Conservation (phyloP, 139 green algal species). For the Bryopsis sp. region DNA sequence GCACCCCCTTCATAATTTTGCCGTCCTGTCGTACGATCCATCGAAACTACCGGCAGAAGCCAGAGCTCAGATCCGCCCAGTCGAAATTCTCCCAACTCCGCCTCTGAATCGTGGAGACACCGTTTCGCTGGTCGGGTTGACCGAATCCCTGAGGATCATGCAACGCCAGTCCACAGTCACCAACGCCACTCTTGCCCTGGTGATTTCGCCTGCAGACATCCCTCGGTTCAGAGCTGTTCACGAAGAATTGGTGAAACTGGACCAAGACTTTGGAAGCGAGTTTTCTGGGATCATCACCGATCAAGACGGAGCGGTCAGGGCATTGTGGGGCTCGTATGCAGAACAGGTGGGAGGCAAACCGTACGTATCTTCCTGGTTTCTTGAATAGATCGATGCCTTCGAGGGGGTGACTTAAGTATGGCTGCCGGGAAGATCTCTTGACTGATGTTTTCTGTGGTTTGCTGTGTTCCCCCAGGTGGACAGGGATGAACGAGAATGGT, state of each 20-base stretch:
- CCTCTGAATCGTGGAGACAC: constrained; percentile 39
- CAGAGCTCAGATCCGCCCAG: constrained; percentile 28
- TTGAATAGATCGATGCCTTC: too few species aligned
- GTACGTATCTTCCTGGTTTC: too few species aligned
- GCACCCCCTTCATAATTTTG: constrained; percentile 81
- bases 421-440: too few species aligned
- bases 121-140: constrained; percentile 60
- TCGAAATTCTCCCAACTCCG: constrained; percentile 20
- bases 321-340: constrained; percentile 70
- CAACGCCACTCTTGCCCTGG: constrained; percentile 47
- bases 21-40: constrained; percentile 60
- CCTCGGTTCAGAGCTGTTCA: constrained; percentile 74
- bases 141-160: constrained; percentile 58
- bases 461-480: too few species aligned
- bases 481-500: too few species aligned
- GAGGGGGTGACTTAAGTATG: too few species aligned
- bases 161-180: constrained; percentile 60
- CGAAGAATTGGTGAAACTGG: constrained; percentile 82
- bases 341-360: constrained; percentile 61
- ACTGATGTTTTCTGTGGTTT: too few species aligned
- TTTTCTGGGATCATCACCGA: constrained; percentile 77
- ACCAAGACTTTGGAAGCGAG: constrained; percentile 80
- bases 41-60: constrained; percentile 47
- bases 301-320: constrained; percentile 46
- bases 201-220: constrained; percentile 52